Base-by-base conservation (phyloP, 768 basidiomycete genomes). In the Pleurotus platypus region DNA sequence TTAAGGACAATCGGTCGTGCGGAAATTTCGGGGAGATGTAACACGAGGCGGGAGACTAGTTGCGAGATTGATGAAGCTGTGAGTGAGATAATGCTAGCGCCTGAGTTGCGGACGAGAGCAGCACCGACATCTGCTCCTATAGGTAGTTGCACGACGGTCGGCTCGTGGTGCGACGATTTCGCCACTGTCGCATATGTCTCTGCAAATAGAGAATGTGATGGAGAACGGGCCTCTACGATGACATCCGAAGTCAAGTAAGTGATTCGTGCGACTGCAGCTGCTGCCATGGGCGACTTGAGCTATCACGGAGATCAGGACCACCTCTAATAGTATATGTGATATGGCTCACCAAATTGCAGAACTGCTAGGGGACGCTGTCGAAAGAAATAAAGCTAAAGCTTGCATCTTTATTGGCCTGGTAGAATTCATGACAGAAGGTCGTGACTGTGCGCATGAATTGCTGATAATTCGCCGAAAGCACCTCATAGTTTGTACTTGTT, bases 191-290 rank as follows among this genome's bases (percentile, higher is more conserved):
- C 62, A 61, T 77, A 81, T 42, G 67, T 68, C 47, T 71, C 60
- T 18, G 73, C 62, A 66, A 82, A 85, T 42, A 66, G 59, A 0
- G 82, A 85, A 30, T 62, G 62, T 4, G 62, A 66, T 11, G 73
- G 66, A 2, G 82, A 77, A 43, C 78, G 79, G 2, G 82, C 78
- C 61, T 89, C 79, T 43, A 92, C 71, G 13, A 91, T 63, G 46
- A 81, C 70, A 62, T 89, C 88, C 6, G 90, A 89, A 26, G 85
- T 77, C 27, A 89, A 70, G 67, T 80, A 85, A n/a, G 85, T 87
- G 59, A 92, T 78, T 35, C 89, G 85, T 40, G 86, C 81, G 55
- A 89, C 86, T 4, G 79, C 63, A 63, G 64, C 40, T 11, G 38
- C 18, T 5, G 49, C 27, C 65, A 65, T 66, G 57, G 53, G 48